Conservation (phyloP, 2,329 filamentous ascomycete genomes). For the Diaporthe vexans region DNA sequence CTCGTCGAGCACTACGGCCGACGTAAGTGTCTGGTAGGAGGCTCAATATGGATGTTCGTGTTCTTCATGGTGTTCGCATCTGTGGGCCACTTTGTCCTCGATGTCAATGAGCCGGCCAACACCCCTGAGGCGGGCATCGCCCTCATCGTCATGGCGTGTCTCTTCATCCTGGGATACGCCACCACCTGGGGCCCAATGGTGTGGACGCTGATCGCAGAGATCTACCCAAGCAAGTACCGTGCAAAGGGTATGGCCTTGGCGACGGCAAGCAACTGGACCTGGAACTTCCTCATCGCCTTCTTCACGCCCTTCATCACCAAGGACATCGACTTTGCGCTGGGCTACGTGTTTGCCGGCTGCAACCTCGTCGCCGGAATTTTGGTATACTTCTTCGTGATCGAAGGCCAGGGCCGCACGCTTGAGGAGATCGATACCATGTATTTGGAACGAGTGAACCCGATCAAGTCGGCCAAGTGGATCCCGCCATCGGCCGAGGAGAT, state of each 20-base stretch:
- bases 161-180: conserved; percentile 76
- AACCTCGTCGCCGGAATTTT: conserved; percentile 74
- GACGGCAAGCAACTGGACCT: conserved; percentile 75
- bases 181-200: conserved; percentile 77
- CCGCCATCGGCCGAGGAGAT: conserved; percentile 60
- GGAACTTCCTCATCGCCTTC: conserved; percentile 83
- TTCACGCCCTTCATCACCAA: conserved; percentile 85
- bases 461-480: conserved; percentile 71
- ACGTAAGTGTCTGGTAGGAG: conserved; percentile 72
- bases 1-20: conserved; percentile 78
- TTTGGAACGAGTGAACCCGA: conserved; percentile 73
- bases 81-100: conserved; percentile 64
- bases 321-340: conserved; percentile 79
- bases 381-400: conserved; percentile 84
- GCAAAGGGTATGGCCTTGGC: conserved; percentile 72
- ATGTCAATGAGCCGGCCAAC: conserved; percentile 51
- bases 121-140: conserved; percentile 65
- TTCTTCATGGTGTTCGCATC: conserved; percentile 73
- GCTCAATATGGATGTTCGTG: conserved; percentile 71
- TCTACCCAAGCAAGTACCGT: conserved; percentile 74
- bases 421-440: conserved; percentile 89
- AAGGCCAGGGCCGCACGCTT: conserved; percentile 79
- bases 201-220: conserved; percentile 75
- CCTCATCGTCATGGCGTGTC: conserved; percentile 74
- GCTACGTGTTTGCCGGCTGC: conserved; percentile 82